Conservation (phyloP, 164 flowering plant species). For the Euptelea pleiosperma region DNA sequence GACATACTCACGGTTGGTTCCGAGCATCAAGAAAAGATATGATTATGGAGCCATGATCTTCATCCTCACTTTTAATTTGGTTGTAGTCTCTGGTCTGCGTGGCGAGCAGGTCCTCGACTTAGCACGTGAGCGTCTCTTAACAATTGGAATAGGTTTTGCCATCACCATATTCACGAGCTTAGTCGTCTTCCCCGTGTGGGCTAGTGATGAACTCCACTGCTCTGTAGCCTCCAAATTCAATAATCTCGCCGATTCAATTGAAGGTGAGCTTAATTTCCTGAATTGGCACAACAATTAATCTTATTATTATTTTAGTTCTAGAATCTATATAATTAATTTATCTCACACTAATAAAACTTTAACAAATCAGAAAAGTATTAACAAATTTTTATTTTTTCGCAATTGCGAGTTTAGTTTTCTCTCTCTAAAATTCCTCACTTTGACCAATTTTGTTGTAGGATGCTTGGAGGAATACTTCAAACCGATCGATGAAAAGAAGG, state of each 20-base stretch:
- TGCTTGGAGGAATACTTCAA: slow-evolving; percentile 48
- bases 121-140: slow-evolving; percentile 54
- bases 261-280: slow-evolving; percentile 45
- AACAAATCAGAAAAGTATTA: no score
- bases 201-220: slow-evolving; percentile 71
- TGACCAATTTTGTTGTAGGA: no score
- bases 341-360: no score
- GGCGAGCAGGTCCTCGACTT: slow-evolving; percentile 43
- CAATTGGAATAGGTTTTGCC: slow-evolving; percentile 62
- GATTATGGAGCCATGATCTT: slow-evolving; percentile 79
- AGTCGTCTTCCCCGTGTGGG: slow-evolving; percentile 64
- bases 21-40: slow-evolving; percentile 53
- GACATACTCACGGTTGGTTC: slow-evolving; percentile 50
- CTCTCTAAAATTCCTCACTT: no score
- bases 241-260: slow-evolving; percentile 44
- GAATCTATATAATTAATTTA: no score
- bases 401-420: no score
- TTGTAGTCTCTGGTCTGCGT: slow-evolving; percentile 67
- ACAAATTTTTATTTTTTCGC: no score
- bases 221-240: slow-evolving; percentile 48
- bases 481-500: slow-evolving; percentile 19
- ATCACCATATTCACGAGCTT: slow-evolving; percentile 59
- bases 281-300: no score
- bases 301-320: no score
- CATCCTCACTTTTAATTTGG: slow-evolving; percentile 75